phyloP scores from a whole-genome alignment of 768 basidiomycete species.

The Trametes maxima region DNA sequence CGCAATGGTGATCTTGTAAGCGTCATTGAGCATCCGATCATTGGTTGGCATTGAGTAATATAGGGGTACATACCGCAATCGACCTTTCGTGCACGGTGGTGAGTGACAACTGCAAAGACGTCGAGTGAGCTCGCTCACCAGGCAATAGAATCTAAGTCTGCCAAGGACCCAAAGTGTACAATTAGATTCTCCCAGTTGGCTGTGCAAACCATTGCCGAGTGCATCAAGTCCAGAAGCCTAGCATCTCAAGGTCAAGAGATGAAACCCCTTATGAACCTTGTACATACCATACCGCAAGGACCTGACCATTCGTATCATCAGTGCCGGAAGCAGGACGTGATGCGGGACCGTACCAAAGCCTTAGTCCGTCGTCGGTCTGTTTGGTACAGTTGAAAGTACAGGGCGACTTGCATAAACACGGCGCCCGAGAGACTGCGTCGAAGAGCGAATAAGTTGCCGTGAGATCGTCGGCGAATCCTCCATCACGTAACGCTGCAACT shows the following conservation, averaged over 20 bases:
- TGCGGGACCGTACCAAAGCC: slow-evolving; percentile 6
- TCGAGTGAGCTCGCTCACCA: slow-evolving; percentile 9
- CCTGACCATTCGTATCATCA: background rate
- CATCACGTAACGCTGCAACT: background rate
- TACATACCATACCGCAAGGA: slow-evolving; percentile 4
- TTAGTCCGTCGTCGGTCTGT: slow-evolving; percentile 16
- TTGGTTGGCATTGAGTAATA: background rate
- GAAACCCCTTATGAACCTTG: background rate
- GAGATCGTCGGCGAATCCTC: too few species aligned
- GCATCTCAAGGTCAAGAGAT: background rate
- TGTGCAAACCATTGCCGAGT: slow-evolving; percentile 22
- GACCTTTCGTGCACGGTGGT: background rate
- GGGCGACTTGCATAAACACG: slow-evolving; percentile 21
- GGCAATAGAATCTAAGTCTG: slow-evolving; percentile 12
- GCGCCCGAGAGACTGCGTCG: slow-evolving; percentile 21
- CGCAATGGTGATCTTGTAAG: slow-evolving; percentile 13
- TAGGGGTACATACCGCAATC: background rate
- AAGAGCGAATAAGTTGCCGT: background rate
- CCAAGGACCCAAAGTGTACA: slow-evolving; percentile 18
- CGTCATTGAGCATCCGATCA: background rate
- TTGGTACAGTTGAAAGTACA: slow-evolving; percentile 22
- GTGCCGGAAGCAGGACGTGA: background rate
- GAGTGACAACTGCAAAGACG: background rate
- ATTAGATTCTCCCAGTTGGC: slow-evolving; percentile 26
- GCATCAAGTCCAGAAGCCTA: slow-evolving; percentile 18